Evolutionary conservation across 2,329 filamentous ascomycete genomes (phyloP).

Genomic region (Fusarium xylarioides): DNA sequence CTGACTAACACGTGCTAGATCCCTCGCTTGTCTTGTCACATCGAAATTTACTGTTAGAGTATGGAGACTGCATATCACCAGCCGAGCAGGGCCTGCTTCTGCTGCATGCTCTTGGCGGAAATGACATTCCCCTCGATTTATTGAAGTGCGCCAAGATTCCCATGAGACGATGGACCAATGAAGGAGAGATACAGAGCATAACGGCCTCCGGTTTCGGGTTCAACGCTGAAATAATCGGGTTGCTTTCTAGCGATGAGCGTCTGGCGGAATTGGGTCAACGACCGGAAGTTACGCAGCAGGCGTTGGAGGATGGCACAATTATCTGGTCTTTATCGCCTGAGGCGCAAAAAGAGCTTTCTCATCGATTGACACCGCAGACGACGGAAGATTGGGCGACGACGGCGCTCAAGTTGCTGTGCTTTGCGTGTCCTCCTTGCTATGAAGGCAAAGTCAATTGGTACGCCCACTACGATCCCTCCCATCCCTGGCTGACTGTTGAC

Average conservation of each 20-base stretch:
- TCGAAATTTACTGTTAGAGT: conserved; percentile 39
- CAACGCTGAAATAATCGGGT: conserved; percentile 18
- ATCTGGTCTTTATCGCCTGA: conserved; percentile 35
- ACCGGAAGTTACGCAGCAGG: conserved; percentile 20
- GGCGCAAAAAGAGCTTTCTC: neutral
- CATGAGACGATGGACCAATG: conserved; percentile 39
- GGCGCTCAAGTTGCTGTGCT: conserved; percentile 41
- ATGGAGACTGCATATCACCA: conserved; percentile 39
- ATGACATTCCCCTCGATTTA: conserved; percentile 36
- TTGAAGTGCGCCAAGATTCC: conserved; percentile 32
- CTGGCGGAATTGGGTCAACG: conserved; percentile 4
- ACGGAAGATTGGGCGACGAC: conserved; percentile 30
- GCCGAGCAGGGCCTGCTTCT: conserved; percentile 42
- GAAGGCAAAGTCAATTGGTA: conserved; percentile 47
- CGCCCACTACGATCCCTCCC: conserved; percentile 25
- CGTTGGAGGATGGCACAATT: conserved; percentile 28
- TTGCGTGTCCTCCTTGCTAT: conserved; percentile 45
- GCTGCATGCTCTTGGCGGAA: conserved; percentile 35
- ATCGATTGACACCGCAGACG: conserved; percentile 18
- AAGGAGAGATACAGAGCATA: conserved; percentile 41
- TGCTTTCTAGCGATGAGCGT: conserved; percentile 28
- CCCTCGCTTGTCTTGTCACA: conserved; percentile 21
- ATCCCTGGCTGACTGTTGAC: fast-evolving
- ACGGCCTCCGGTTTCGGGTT: conserved; percentile 39
- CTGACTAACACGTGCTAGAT: neutral